Conservation (phyloP, 2,329 filamentous ascomycete species). For the Penicillium aurantiogriseum region DNA sequence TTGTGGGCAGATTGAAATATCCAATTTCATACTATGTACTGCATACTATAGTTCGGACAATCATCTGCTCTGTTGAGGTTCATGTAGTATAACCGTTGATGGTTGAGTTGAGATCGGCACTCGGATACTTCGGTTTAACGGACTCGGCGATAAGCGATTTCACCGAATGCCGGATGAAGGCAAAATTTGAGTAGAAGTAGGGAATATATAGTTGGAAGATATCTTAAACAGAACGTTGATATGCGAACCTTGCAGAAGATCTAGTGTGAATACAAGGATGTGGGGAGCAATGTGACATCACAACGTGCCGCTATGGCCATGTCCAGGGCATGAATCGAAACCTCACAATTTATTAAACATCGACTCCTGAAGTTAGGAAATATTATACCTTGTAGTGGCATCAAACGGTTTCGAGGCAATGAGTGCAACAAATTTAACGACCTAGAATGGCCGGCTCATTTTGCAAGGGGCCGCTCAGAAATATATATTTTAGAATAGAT, state of each 20-base stretch:
- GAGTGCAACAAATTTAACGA: not conserved
- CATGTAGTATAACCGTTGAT: not conserved
- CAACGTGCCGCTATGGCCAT: not conserved
- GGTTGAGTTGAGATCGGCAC: not conserved
- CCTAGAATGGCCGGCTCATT: not conserved
- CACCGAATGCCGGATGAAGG: not conserved
- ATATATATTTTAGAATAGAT: not conserved
- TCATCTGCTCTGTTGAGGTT: not conserved
- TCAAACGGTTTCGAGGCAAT: not conserved
- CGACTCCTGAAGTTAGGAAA: not conserved
- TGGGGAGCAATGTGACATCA: not conserved
- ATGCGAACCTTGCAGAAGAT: no score
- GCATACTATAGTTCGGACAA: not conserved
- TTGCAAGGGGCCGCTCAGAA: not conserved
- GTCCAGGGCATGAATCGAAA: not conserved
- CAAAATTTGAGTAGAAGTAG: not conserved
- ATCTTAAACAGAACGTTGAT: not conserved
- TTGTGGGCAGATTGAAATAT: not conserved
- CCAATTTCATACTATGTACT: not conserved
- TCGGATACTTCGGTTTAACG: constrained; percentile 1
- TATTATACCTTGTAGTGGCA: not conserved
- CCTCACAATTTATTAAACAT: not conserved
- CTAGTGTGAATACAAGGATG: not conserved
- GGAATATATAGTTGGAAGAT: not conserved
- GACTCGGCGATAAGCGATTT: not conserved